phyloP scores from a whole-genome alignment of 2,329 filamentous ascomycete genomes.

The Mycosphaerella arachidis region DNA sequence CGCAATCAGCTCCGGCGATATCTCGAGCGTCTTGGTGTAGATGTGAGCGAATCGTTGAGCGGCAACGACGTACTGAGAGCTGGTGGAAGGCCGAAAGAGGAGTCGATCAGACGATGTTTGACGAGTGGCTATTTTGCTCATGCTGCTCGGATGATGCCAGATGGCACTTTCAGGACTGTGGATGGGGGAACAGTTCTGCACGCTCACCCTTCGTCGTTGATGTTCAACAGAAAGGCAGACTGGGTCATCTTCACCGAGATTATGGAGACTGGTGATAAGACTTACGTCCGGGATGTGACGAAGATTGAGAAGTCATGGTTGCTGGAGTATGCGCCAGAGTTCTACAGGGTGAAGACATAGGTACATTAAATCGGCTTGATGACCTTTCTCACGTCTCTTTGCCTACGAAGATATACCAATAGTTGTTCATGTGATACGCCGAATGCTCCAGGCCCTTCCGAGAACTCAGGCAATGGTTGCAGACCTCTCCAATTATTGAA shows the following conservation, averaged over 20 bases:
- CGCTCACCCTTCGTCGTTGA: conserved; percentile 85
- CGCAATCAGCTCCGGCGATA: conserved; percentile 81
- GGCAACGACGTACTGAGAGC: conserved; percentile 32
- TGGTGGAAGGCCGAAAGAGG: conserved; percentile 50
- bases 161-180: conserved; percentile 86
- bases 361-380: neutral
- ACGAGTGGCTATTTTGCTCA: conserved; percentile 90
- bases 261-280: conserved; percentile 83
- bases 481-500: neutral
- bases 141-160: conserved; percentile 86
- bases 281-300: conserved; percentile 84
- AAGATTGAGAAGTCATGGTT: conserved; percentile 93
- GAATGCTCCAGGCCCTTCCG: neutral
- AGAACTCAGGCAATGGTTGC: neutral
- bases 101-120: conserved; percentile 77
- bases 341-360: conserved; percentile 58
- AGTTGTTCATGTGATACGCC: neutral
- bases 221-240: conserved; percentile 95
- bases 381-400: neutral
- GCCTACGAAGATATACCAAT: neutral
- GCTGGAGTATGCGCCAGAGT: conserved; percentile 79
- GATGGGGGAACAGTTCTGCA: conserved; percentile 71
- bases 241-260: conserved; percentile 97
- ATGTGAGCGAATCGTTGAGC: conserved; percentile 59
- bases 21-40: conserved; percentile 77